Conservation (phyloP, 2,329 filamentous ascomycete genomes). For the Curvularia eragrostidis region DNA sequence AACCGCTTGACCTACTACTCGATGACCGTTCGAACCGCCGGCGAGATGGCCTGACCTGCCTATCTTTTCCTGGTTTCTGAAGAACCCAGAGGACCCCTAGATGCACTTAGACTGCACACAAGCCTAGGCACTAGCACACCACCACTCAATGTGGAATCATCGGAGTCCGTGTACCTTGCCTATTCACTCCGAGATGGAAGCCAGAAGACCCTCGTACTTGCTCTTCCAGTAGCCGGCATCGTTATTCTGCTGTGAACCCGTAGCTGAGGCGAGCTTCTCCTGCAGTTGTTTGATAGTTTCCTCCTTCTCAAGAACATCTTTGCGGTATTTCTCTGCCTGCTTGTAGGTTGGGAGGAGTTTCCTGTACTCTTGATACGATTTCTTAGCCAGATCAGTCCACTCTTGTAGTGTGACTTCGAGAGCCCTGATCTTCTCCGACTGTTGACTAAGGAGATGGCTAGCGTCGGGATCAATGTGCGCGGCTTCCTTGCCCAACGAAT, state of each 20-base stretch:
- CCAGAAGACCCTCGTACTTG: constrained; percentile 35
- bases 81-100: background rate
- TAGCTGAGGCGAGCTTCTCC: constrained; percentile 24
- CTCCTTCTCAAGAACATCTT: constrained; percentile 23
- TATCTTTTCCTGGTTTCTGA: background rate
- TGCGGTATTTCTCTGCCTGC: constrained; percentile 27
- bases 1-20: background rate
- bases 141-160: background rate
- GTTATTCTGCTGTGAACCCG: constrained; percentile 22
- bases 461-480: background rate
- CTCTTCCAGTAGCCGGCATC: constrained; percentile 34
- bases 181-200: constrained; percentile 9
- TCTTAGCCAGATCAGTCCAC: constrained; percentile 36
- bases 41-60: background rate
- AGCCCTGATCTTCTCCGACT: constrained; percentile 19
- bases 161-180: background rate
- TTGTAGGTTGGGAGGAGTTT: constrained; percentile 30
- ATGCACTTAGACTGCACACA: background rate
- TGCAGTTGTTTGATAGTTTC: constrained; percentile 27
- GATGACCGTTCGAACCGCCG: background rate
- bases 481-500: constrained; percentile 3
- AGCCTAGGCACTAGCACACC: background rate
- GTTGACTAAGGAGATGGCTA: constrained; percentile 1
- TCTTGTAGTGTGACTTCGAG: constrained; percentile 21
- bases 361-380: constrained; percentile 37